Evolutionary conservation across 2,329 filamentous ascomycete species (phyloP), one percentile per base, ranked within the genome.

Genomic region (Aspergillus sojae): DNA sequence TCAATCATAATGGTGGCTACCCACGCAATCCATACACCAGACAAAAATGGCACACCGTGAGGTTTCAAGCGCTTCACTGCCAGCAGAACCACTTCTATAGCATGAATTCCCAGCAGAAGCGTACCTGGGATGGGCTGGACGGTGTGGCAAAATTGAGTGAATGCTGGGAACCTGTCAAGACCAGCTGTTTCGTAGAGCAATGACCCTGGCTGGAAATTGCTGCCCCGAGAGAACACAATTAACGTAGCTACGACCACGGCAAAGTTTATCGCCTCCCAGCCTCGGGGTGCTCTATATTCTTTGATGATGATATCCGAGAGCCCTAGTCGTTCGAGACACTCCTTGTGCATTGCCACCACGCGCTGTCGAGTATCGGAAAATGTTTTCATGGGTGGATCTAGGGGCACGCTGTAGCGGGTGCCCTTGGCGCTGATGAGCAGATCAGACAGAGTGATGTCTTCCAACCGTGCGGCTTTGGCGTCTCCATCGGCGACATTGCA

Each of bases 321-420:
- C 19, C 86, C 88, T 14, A 96, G 85, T 1, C 79, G 84, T 36
- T 79, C 70, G 39, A 90, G 84, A 30, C 85, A 83, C 12, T 85
- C 82, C 62, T 84, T 78, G 73, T 90, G 88, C 88, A 97, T 91
- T 58, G 88, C 87, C 56, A 96, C 88, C 46, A 94, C 81, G 58
- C 91, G 86, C 54, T 85, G 81, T 59, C 92, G 88, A 11, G 89
- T 85, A 63, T 96, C 91, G 41, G 82, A 78, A 77, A 88, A 88
- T 41, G 84, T 83, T n/a, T 79, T 77, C 81, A 97, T 85, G 0
- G 91, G 87, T 11, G 94, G 94, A 1, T 84, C 75, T 68, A 97
- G 84, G 3, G 88, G 81, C 54, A 97, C 83, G 32, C 75, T 81
- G 74, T 80, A 79, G 39, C 76, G 73, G 9, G 74, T 78, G 32